Base-by-base conservation (phyloP, 176 grass and related monocot species). In the Poa annua region DNA sequence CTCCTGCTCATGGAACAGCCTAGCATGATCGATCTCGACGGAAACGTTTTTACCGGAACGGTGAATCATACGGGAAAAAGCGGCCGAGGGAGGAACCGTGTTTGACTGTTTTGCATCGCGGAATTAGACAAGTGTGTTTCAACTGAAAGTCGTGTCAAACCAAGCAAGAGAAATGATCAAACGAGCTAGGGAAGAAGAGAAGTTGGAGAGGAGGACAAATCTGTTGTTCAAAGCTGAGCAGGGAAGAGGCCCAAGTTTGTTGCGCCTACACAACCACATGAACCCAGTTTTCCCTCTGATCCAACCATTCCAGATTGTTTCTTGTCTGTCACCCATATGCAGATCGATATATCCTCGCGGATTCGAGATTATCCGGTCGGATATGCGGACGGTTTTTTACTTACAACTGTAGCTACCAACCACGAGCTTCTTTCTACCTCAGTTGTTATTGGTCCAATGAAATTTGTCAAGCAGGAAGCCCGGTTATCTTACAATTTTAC, bases 261-360 rank as follows among this genome's bases (percentile, higher is more conserved):
- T 53, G 75, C 59, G 74, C 75, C 10, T 60, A 80, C 84, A 60
- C 80, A 61, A 1, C 88, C 88, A 90, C 84, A 83, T 34, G 75
- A 79, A 0, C 8, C 3, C 44, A 11, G 0, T 62, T 49, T 19
- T 11, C 11, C 22, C 63, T 67, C 68, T 59, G 76, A 79, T 79
- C 79, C 84, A 90, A 86, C 66, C 84, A 90, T 86, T 79, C 7
- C 57, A 61, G 80, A 86, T 75, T 86, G 13, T 45, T 73, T 25
- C 7, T 72, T 83, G 67, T 42, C 61, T 7, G 44, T 66, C 22
- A 13, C 34, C 15, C 33, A 36, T 60, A 82, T 22, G 11, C 6
- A 38, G 36, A 6, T 6, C 45, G 11, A 36, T 70, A 21, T 72
- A 71, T 47, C 11, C 14, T 3, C 29, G 2, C 20, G 16, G 7